Evolutionary conservation across 2,329 filamentous ascomycete species (phyloP).

Genomic region (Endoconidiophora laricicola): DNA sequence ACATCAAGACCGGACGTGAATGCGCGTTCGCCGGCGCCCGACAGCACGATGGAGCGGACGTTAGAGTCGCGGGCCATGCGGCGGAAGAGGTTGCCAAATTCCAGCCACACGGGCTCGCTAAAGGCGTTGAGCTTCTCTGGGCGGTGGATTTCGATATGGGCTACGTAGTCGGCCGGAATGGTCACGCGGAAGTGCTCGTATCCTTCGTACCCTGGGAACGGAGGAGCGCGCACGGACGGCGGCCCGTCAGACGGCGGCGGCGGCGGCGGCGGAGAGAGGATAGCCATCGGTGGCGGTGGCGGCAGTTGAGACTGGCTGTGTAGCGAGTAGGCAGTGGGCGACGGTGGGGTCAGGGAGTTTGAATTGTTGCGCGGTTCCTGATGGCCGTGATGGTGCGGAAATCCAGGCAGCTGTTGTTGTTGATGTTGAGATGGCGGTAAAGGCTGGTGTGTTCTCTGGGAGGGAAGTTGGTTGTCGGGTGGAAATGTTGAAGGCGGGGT

Average conservation of each 20-base stretch:
- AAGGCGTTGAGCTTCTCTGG: conserved; percentile 81
- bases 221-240: conserved; percentile 9
- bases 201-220: conserved; percentile 24
- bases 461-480: neutral
- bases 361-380: neutral
- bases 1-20: conserved; percentile 83
- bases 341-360: neutral
- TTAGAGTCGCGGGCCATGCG: conserved; percentile 54
- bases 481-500: neutral
- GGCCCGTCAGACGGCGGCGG: conserved; percentile 14
- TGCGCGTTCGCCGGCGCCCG: conserved; percentile 63
- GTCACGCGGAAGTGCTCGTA: conserved; percentile 58
- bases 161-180: conserved; percentile 56
- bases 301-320: neutral
- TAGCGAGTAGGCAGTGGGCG: neutral
- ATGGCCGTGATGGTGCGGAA: neutral
- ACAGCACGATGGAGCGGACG: conserved; percentile 63
- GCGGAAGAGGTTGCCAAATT: conserved; percentile 56
- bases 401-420: neutral
- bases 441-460: neutral
- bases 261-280: conserved; percentile 6
- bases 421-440: too few species aligned
- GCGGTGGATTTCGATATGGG: conserved; percentile 85
- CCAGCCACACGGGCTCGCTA: conserved; percentile 68
- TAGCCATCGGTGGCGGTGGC: neutral